Conservation (phyloP, 441 rosid genomes). For the Arabidopsis hybrid region DNA sequence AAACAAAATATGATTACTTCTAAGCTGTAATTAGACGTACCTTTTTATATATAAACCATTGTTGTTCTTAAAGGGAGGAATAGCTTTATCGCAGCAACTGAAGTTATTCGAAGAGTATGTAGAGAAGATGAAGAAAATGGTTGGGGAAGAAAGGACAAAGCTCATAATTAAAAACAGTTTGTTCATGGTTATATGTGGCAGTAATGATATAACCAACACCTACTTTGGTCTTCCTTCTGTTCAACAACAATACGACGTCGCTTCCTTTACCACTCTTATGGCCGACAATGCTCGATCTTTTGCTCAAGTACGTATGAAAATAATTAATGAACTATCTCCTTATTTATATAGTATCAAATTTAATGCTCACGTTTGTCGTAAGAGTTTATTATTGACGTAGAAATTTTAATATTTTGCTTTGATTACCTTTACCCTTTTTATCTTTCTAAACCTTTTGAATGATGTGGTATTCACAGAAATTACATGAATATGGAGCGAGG, state of each 20-base stretch:
- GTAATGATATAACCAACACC: constrained; percentile 73
- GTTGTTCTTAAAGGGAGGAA: constrained; percentile 41
- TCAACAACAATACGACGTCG: constrained; percentile 50
- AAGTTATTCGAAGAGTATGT: constrained; percentile 57
- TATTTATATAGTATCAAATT: too few species aligned
- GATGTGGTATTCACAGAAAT: constrained; percentile 46
- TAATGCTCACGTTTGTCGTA: too few species aligned
- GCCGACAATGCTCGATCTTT: constrained; percentile 54
- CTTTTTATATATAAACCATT: too few species aligned
- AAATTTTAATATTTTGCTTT: too few species aligned
- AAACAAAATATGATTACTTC: background rate
- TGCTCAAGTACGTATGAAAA: constrained; percentile 48
- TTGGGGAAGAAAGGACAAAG: constrained; percentile 59
- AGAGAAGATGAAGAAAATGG: constrained; percentile 49
- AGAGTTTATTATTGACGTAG: too few species aligned
- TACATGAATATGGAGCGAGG: constrained; percentile 64
- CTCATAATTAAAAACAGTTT: constrained; percentile 51
- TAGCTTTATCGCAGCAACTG: constrained; percentile 57
- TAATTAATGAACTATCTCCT: background rate
- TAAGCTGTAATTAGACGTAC: background rate
- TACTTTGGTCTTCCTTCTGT: constrained; percentile 52
- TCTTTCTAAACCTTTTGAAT: background rate
- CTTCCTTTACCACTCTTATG: constrained; percentile 60
- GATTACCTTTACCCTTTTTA: background rate
- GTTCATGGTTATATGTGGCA: constrained; percentile 57